A percentile compares a stretch with the other conserved stretches of the same genome.
Conservation (phyloP, 202 grass and related monocot species). For the Hordeum pubiflorum region DNA sequence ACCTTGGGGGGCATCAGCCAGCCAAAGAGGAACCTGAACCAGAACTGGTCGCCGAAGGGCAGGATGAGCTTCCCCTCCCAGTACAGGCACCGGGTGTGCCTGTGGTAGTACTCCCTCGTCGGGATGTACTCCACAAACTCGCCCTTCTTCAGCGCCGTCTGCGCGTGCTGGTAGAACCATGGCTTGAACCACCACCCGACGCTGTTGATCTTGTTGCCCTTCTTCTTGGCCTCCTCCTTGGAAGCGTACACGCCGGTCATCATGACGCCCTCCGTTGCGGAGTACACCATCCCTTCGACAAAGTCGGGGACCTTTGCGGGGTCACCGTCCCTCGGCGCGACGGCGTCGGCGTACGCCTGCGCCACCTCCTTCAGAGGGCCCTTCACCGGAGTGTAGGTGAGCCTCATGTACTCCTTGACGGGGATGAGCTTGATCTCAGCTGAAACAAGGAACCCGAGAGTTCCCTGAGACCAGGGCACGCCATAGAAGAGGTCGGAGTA, state of each 20-base stretch:
- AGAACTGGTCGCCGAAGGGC: slow-evolving; percentile 84
- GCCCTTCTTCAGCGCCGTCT: slow-evolving; percentile 61
- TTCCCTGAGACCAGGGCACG: slow-evolving; percentile 94
- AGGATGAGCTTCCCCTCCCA: slow-evolving; percentile 97
- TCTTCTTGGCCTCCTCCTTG: slow-evolving; percentile 90
- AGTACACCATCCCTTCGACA: slow-evolving; percentile 84
- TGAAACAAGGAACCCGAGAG: slow-evolving; percentile 78
- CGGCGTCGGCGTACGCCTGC: slow-evolving; percentile 66
- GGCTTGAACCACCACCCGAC: slow-evolving; percentile 93
- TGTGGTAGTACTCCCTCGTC: slow-evolving; percentile 87
- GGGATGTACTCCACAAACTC: slow-evolving; percentile 97
- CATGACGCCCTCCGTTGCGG: slow-evolving; percentile 54
- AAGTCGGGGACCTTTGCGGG: slow-evolving; percentile 76
- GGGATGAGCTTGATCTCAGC: slow-evolving; percentile 94
- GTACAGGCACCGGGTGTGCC: slow-evolving; percentile 84
- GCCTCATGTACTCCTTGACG: slow-evolving; percentile 91
- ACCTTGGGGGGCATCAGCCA: slow-evolving; percentile 97
- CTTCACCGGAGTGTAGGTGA: slow-evolving; percentile 60
- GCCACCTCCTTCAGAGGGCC: slow-evolving; percentile 55
- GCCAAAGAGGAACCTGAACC: slow-evolving; percentile 77
- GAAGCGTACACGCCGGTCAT: slow-evolving; percentile 88
- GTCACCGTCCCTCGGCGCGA: slow-evolving; percentile 70
- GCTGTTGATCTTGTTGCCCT: slow-evolving; percentile 82
- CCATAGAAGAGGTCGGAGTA: slow-evolving; percentile 88
- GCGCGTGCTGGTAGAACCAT: slow-evolving; percentile 97